A percentile compares a stretch with the other conserved stretches of the same genome.
Conservation (phyloP, 2,329 filamentous ascomycete species). For the Fusarium graminum region DNA sequence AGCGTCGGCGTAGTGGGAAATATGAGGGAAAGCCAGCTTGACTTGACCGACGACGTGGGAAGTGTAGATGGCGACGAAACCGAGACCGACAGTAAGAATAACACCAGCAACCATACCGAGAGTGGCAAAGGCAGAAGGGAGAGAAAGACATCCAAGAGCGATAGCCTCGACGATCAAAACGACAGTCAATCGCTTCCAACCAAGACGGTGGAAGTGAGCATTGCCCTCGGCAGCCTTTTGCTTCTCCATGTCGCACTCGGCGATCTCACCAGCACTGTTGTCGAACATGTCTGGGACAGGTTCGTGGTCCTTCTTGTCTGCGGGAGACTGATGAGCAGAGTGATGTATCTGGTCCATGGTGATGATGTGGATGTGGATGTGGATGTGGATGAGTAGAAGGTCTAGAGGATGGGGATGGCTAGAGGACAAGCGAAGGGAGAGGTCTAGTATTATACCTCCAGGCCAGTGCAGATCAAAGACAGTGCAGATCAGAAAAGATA, state of each 20-base stretch:
- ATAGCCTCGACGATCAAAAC: conserved; percentile 70
- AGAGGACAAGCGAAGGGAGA: not conserved
- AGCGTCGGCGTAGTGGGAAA: conserved; percentile 77
- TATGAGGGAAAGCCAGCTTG: conserved; percentile 65
- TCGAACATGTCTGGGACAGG: conserved; percentile 47
- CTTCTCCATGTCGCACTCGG: conserved; percentile 63
- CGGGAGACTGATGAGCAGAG: conserved; percentile 16
- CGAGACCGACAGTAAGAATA: conserved; percentile 58
- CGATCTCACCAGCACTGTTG: conserved; percentile 50
- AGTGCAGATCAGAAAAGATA: too few relatives aligned
- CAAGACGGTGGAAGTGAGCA: conserved; percentile 65
- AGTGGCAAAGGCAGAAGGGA: conserved; percentile 65
- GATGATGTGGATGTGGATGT: not conserved
- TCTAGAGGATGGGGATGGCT: not conserved
- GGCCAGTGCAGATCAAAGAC: not conserved
- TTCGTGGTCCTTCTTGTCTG: conserved; percentile 27
- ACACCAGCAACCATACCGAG: conserved; percentile 67
- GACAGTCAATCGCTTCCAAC: conserved; percentile 69
- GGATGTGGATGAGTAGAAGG: not conserved
- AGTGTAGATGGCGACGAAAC: conserved; percentile 63
- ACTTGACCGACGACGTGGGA: conserved; percentile 62
- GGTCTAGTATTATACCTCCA: conserved; percentile 14
- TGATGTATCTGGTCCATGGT: conserved; percentile 40
- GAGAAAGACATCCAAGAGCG: conserved; percentile 65
- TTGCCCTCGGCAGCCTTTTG: conserved; percentile 60